Evolutionary conservation across 768 basidiomycete species (phyloP).

Genomic region (Russula brevipes): DNA sequence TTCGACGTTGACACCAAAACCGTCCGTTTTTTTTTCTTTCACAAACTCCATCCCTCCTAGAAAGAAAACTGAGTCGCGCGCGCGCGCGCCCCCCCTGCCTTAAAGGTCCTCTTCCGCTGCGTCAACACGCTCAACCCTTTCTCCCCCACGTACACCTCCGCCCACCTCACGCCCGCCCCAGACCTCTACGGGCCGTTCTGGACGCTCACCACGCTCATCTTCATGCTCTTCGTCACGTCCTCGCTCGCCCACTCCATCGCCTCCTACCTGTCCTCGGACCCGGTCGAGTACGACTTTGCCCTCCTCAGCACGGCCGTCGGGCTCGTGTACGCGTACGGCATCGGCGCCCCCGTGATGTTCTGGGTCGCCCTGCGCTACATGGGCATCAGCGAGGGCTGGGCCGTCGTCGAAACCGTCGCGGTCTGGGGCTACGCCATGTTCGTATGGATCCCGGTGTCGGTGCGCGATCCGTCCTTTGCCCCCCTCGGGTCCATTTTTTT

Average conservation of each 20-base stretch:
- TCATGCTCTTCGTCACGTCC: slow-evolving; percentile 89
- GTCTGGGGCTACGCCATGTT: slow-evolving; percentile 81
- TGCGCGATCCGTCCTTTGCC: slow-evolving; percentile 34
- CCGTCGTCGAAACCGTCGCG: slow-evolving; percentile 74
- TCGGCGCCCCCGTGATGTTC: slow-evolving; percentile 73
- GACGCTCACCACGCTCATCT: slow-evolving; percentile 93
- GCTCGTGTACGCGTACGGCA: slow-evolving; percentile 82
- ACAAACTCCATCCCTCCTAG: not conserved
- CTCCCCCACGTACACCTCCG: slow-evolving; percentile 55
- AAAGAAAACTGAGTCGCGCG: not conserved
- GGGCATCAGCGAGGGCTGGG: slow-evolving; percentile 80
- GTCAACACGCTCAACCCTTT: slow-evolving; percentile 75
- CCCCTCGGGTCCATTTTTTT: not conserved
- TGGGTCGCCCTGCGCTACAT: slow-evolving; percentile 85
- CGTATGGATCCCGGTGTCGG: slow-evolving; percentile 84
- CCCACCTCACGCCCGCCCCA: slow-evolving; percentile 56
- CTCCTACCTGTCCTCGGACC: slow-evolving; percentile 69
- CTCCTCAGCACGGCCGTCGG: slow-evolving; percentile 77
- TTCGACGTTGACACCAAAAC: slow-evolving; percentile 85
- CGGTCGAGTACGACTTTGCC: slow-evolving; percentile 80
- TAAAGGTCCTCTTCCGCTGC: slow-evolving; percentile 66
- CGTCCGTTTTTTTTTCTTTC: slow-evolving; percentile 34
- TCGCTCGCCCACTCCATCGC: slow-evolving; percentile 85
- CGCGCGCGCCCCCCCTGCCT: not conserved
- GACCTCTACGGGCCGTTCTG: slow-evolving; percentile 94